These are phyloP conservation scores for Pseudogymnoascus sp. DNA, from an alignment of 2,329 filamentous ascomycete genomes.

Conservation along the genomic window DNA sequence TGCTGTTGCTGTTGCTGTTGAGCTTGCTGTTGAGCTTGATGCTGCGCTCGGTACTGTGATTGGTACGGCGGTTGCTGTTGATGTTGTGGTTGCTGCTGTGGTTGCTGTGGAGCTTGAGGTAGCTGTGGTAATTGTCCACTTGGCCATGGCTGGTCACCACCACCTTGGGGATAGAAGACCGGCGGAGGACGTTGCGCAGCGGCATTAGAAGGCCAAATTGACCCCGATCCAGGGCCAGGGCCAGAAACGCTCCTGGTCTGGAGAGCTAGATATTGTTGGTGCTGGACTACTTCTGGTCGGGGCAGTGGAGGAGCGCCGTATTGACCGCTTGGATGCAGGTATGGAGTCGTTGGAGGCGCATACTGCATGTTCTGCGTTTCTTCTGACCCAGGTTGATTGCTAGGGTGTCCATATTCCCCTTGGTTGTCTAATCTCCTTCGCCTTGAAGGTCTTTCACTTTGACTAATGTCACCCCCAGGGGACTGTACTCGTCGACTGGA, in stretches of 20 bases:
- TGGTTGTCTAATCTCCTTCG: background rate
- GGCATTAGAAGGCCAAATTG: slow-evolving; percentile 12
- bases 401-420: background rate
- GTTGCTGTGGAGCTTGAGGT: background rate
- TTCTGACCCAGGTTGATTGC: background rate
- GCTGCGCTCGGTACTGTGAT: background rate
- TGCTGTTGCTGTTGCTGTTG: background rate
- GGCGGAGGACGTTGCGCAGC: slow-evolving; percentile 18
- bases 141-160: slow-evolving; percentile 22
- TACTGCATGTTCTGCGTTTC: background rate
- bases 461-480: background rate
- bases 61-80: background rate
- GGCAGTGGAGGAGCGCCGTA: background rate
- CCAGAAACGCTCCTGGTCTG: background rate
- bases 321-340: too few relatives aligned
- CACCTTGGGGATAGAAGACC: slow-evolving; percentile 20
- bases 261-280: background rate
- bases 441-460: background rate
- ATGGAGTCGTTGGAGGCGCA: background rate
- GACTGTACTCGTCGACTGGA: background rate
- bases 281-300: background rate
- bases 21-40: background rate
- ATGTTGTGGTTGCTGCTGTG: background rate
- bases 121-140: slow-evolving; percentile 14
- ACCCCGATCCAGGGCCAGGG: background rate